Conservation (phyloP, 2,329 filamentous ascomycete species). For the Penicillium expansum region DNA sequence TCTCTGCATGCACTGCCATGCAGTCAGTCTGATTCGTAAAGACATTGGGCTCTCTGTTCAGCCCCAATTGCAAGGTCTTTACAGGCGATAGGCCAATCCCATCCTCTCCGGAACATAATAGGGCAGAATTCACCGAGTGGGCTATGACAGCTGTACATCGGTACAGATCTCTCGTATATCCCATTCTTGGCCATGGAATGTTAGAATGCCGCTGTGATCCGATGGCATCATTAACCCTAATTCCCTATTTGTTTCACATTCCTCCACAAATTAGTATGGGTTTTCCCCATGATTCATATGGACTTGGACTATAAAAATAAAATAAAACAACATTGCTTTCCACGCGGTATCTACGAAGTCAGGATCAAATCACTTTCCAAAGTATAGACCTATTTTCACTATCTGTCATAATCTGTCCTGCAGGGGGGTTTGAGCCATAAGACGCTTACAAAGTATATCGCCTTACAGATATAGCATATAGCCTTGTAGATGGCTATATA, state of each 20-base stretch:
- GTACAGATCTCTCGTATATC: constrained; percentile 3
- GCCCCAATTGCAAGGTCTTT: constrained; percentile 16
- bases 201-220: neutral
- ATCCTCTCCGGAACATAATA: constrained; percentile 16
- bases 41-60: neutral
- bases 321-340: neutral
- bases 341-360: neutral
- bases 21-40: neutral
- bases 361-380: neutral
- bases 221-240: neutral
- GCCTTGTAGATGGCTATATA: neutral
- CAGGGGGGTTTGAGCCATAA: neutral
- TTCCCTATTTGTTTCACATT: neutral
- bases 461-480: neutral
- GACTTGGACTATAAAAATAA: neutral
- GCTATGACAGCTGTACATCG: neutral
- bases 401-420: neutral
- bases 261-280: neutral
- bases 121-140: constrained; percentile 8
- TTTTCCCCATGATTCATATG: neutral
- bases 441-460: constrained; percentile 5
- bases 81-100: constrained; percentile 15
- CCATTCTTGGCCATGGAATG: constrained; percentile 7
- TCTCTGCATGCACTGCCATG: neutral
- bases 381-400: neutral